These are phyloP conservation scores for Lagenaria siceraria DNA, from an alignment of 306 rosid species.

Conservation along the genomic window DNA sequence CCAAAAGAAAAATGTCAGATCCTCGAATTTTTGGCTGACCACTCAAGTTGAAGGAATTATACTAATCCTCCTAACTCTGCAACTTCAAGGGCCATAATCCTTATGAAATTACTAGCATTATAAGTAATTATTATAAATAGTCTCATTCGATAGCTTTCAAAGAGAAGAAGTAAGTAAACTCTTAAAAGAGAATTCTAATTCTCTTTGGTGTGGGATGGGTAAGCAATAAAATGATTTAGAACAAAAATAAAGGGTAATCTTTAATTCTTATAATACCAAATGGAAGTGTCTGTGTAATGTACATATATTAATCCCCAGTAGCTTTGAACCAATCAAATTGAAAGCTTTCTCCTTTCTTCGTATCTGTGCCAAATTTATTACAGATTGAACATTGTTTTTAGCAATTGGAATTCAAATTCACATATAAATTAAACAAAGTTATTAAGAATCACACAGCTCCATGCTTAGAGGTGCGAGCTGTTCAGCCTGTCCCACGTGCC, in stretches of 20 bases:
- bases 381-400: constrained; percentile 5
- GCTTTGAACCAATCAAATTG: neutral
- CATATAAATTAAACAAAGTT: neutral
- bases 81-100: too few species aligned
- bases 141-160: too few species aligned
- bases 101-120: too few species aligned
- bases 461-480: constrained; percentile 58
- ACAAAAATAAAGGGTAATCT: neutral
- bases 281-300: neutral
- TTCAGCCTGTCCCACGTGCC: constrained; percentile 53
- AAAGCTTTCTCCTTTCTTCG: constrained; percentile 7
- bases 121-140: too few species aligned
- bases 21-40: too few species aligned
- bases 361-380: constrained; percentile 2
- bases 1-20: too few species aligned
- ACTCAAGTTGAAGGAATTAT: too few species aligned
- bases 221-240: neutral
- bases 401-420: constrained; percentile 3
- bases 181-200: too few species aligned
- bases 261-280: neutral
- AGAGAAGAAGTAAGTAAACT: too few species aligned
- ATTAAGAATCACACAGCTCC: constrained; percentile 22
- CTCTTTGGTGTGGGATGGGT: too few species aligned
- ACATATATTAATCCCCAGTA: neutral
- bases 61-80: too few species aligned